A percentile compares a stretch with the other conserved stretches of the same genome.
phyloP scores from a whole-genome alignment of 1,284 basidiomycete species.

The Phylloboletellus chloephorus region DNA sequence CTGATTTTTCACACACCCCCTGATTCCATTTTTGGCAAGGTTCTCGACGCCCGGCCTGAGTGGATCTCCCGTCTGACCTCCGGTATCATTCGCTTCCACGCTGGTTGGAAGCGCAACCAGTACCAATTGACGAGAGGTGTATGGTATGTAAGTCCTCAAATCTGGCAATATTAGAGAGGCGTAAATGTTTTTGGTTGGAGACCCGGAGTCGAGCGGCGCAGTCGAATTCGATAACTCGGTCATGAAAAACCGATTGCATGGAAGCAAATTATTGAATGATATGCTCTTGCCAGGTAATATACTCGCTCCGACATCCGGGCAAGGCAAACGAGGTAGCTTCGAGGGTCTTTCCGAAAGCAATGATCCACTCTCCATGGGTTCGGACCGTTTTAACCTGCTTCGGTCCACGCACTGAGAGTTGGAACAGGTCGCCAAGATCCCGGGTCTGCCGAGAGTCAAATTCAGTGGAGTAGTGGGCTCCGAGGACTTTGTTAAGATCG shows the following conservation, averaged over 20 bases:
- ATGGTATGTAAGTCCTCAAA: background rate
- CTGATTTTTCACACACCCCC: no score
- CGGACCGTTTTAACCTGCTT: no score
- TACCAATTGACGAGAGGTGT: conserved; percentile 24
- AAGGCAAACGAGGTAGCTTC: conserved; percentile 19
- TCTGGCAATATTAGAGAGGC: background rate
- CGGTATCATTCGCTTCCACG: no score
- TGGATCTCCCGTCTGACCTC: no score
- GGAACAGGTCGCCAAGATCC: no score
- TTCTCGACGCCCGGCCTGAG: no score
- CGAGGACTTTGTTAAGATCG: conserved; percentile 3
- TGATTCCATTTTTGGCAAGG: no score
- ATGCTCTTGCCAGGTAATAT: background rate
- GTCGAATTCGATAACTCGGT: background rate
- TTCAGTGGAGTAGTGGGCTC: no score
- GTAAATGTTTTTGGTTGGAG: background rate
- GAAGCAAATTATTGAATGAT: background rate
- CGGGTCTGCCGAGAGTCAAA: no score
- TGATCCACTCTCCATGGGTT: background rate
- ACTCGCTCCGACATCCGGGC: conserved; percentile 20
- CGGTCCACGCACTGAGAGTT: no score
- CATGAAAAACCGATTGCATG: background rate
- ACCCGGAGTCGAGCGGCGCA: background rate
- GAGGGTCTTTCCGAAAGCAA: background rate
- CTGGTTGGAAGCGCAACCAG: no score